Base-by-base conservation (phyloP, 2,329 filamentous ascomycete genomes). In the Cladobotryum mycophilum region DNA sequence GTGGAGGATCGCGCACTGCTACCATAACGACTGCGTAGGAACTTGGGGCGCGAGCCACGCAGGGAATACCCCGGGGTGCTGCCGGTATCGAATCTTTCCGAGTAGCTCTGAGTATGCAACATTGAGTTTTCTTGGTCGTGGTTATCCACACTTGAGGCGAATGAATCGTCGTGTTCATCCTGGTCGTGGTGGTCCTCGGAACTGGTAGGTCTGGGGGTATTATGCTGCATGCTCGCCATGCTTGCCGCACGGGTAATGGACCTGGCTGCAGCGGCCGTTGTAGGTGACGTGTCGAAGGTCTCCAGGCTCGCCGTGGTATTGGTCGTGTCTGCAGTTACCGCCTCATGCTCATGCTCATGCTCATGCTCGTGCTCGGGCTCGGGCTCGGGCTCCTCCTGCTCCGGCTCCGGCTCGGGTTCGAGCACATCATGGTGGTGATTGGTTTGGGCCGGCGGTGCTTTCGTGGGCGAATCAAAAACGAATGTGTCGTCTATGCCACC, bases 1-100 rank as follows among this genome's bases (percentile, higher is more conserved):
- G 78, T 72, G 2, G 81, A 84, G 4, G 81, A 84, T 48, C 79
- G 71, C 56, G 81, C 76, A 61, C 80, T 84, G 61, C 80, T 84
- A 35, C 71, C 72, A 59, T 76, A 74, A 35, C 78, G 74, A 61
- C 78, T 83, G 48, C 76, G 75, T 15, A 85, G 66, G 55, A 79
- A 84, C 56, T 77, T 81, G 12, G 80, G 79, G 34, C 76, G 71
- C n/a, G 67, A 69, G 46, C 67, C 65, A 40, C 73, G 72, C 20
- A 81, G 66, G 1, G 74, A 69, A 43, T 71, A 64, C 7, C 76
- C 76, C 0, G 73, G 70, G 4, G 72, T 76, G 56, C 64, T 72
- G 17, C 73, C 76, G 1, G 70, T 70, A 55, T 80, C 76, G 6
- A 64, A 51, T 11, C 49, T 60, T 34, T 67, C 67, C 2, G 63